Base-by-base conservation (phyloP, 2,329 filamentous ascomycete genomes). In the Talaromyces verruculosus region DNA sequence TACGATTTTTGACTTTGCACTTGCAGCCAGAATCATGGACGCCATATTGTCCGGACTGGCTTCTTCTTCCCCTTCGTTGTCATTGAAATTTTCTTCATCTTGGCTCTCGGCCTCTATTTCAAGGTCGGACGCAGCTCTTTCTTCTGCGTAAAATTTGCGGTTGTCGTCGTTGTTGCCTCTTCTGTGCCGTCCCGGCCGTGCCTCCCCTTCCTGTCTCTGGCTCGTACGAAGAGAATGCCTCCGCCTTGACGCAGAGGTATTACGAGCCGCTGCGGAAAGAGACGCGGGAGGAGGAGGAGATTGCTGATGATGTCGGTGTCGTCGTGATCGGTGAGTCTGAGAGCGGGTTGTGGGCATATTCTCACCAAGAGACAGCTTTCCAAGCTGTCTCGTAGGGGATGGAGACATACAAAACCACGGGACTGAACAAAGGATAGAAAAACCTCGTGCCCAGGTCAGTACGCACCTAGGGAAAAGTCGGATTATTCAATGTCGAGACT, bases 311-410 rank as follows among this genome's bases (percentile, higher is more conserved):
- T 22, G 49, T 57, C 51, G 62, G 41, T 60, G 63, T 63, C 62
- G 68, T 47, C 68, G 64, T 66, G 66, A 57, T 51, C 70, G 70
- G 39, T 72, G 72, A 25, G 71, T 68, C 58, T 76, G 70, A 65
- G 71, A 69, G 49, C 71, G 74, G 63, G 70, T 69, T 58, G 68
- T 71, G 63, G 75, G 69, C 74, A 80, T 77, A 55, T 72, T 71
- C 63, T 70, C 73, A 67, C 72, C 73, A 67, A 81, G 76, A 62
- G 77, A 79, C 65, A 80, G 74, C 69, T 72, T 74, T 66, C 72
- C 72, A 49, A 81, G 74, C 69, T 79, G 73, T 66, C 72, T 76
- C 43, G 76, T 78, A 65, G 79, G 78, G 63, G 53, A 58, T 39
- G 77, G 71, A 69, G 78, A 77, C 78, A 80, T 80, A 67, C 70